Base-by-base conservation (phyloP, 179 eudicot genomes). In the Amaranthus tricolor region DNA sequence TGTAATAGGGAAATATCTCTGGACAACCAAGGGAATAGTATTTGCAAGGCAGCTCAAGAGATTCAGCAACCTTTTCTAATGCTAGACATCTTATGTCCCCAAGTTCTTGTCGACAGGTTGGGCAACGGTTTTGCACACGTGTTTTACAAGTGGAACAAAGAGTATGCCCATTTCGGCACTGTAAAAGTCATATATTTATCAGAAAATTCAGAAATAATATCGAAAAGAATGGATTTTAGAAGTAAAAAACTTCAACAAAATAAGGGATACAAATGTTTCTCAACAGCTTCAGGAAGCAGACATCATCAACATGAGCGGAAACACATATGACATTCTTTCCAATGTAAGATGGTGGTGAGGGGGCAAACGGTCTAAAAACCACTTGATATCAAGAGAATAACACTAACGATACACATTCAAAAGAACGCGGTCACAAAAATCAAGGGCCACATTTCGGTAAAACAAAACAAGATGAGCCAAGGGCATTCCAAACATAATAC, bases 91-190 rank as follows among this genome's bases (percentile, higher is more conserved):
- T 84, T 76, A 89, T 89, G 72, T 89, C 91, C 70, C 93, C 94
- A 45, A 89, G 90, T 75, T 89, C 91, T 60, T 88, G 89, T 63
- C 94, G 80, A 64, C 94, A 89, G 47, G 90, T 88, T n/a, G 91
- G 90, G 57, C 94, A 89, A 31, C 91, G 85, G 68, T 89, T 89
- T 80, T 88, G 91, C 62, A 89, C 91, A 53, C 90, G 84, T 48
- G 77, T 80, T 82, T 89, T 89, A 72, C 94, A 89, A 56, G 90
- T 85, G 12, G 90, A 86, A 78, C 94, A 89, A 50, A 89, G 85
- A 1, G 94, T 89, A 76, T 89, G 94, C 49, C 94, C 94, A 77
- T 89, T 89, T 71, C 87, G 89, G 70, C 93, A 89, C 93, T 89
- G 87, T 82, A 82, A 15, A 77, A 72, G 47, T 54, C 40, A 68